These are phyloP conservation scores for Bathelium albidoporum DNA, from an alignment of 495 filamentous ascomycete species.

Conservation along the genomic window DNA sequence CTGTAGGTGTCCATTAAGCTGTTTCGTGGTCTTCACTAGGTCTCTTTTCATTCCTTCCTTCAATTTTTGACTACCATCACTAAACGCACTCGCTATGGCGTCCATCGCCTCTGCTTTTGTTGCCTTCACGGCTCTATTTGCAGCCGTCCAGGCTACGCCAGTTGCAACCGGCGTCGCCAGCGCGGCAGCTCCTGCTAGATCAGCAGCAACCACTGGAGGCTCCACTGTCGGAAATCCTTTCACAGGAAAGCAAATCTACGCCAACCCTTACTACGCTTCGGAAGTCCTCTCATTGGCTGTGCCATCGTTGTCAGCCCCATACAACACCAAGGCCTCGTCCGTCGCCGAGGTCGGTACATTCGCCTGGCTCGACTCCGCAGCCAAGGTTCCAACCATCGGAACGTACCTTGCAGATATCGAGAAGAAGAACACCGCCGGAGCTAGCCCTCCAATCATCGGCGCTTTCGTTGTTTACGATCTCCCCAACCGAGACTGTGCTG, in stretches of 20 bases:
- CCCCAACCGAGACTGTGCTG: constrained; percentile 68
- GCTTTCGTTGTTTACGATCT: constrained; percentile 60
- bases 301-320: constrained; percentile 25
- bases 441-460: constrained; percentile 29
- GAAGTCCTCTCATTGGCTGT: constrained; percentile 43
- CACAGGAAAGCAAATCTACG: constrained; percentile 41
- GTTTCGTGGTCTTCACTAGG: not conserved
- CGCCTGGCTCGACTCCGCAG: constrained; percentile 56
- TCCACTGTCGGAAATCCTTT: constrained; percentile 39
- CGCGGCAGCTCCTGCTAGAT: not conserved
- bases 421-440: constrained; percentile 45
- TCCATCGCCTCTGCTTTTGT: not conserved
- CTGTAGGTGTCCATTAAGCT: not conserved
- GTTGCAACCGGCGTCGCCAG: not conserved
- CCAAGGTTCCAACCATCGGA: constrained; percentile 50
- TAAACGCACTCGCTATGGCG: not conserved
- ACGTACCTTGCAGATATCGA: constrained; percentile 46
- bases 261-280: constrained; percentile 46
- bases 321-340: constrained; percentile 35
- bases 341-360: constrained; percentile 60
- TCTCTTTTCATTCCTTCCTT: not conserved
- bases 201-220: not conserved
- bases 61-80: not conserved
- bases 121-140: not conserved
- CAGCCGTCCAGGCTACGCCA: not conserved